Evolutionary conservation across 495 filamentous ascomycete genomes (phyloP).

Genomic region (Aspergillus heteromorphus): DNA sequence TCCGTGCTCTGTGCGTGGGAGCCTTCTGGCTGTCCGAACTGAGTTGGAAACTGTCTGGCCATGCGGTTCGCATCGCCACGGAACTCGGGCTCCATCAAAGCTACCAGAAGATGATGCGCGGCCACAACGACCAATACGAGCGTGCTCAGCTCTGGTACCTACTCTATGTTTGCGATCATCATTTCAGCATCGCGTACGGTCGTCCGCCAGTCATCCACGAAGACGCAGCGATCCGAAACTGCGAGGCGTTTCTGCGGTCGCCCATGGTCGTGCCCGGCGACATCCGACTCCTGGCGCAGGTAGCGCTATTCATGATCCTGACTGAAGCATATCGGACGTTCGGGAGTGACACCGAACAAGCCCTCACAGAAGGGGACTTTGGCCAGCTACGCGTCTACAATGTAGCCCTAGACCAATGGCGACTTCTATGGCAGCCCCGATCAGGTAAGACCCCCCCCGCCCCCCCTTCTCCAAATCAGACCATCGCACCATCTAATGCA

Average conservation of each 20-base stretch:
- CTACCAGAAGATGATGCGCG: conserved; percentile 42
- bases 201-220: conserved; percentile 52
- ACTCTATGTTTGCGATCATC: conserved; percentile 53
- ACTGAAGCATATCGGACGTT: conserved; percentile 54
- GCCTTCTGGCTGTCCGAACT: conserved; percentile 51
- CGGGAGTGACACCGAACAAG: conserved; percentile 50
- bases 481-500: not conserved
- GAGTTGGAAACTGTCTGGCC: conserved; percentile 50
- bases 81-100: conserved; percentile 49
- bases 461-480: not conserved
- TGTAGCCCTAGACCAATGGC: conserved; percentile 52
- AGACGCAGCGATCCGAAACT: conserved; percentile 20
- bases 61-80: conserved; percentile 51
- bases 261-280: conserved; percentile 33
- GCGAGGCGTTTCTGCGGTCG: not conserved
- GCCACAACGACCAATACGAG: conserved; percentile 45
- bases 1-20: conserved; percentile 47
- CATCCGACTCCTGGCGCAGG: conserved; percentile 49
- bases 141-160: conserved; percentile 47
- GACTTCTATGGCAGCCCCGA: conserved; percentile 50
- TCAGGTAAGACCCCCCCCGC: conserved; percentile 35
- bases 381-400: conserved; percentile 47
- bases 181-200: conserved; percentile 51
- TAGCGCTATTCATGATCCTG: conserved; percentile 53
- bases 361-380: conserved; percentile 50